Evolutionary conservation across 106 monocot genomes (phyloP).

Genomic region (Dendrobium catenatum): DNA sequence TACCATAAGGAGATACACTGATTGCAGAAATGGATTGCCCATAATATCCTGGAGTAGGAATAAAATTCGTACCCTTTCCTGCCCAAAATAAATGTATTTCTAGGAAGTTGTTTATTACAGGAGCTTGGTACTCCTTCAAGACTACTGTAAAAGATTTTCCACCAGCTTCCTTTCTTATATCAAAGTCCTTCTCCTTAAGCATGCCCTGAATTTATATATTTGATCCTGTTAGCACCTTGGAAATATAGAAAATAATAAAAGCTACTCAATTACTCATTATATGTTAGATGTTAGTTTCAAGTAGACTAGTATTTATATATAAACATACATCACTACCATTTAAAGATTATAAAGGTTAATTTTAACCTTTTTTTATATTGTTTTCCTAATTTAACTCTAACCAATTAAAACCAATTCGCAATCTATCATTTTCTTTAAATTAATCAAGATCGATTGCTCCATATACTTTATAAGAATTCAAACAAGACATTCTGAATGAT

Average conservation of each 20-base stretch:
- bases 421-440: no score
- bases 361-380: no score
- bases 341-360: no score
- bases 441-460: no score
- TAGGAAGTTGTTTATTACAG: constrained; percentile 58
- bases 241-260: no score
- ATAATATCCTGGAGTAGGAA: constrained; percentile 54
- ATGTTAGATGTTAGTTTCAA: no score
- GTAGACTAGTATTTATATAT: no score
- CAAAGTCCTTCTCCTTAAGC: constrained; percentile 48
- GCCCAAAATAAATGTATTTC: constrained; percentile 90
- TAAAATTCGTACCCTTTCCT: constrained; percentile 68
- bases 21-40: constrained; percentile 63
- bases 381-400: no score
- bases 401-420: no score
- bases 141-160: constrained; percentile 35
- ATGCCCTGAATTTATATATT: constrained; percentile 31
- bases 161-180: constrained; percentile 58
- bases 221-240: neutral
- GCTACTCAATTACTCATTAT: no score
- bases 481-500: neutral
- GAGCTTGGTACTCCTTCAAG: constrained; percentile 24
- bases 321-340: no score
- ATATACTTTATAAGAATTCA: neutral
- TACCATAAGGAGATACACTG: constrained; percentile 51